Percentiles rank a stretch among this genome's conserved stretches.
Evolutionary conservation across 768 basidiomycete genomes (phyloP).

Genomic region (Holtermanniella nyarrowii): DNA sequence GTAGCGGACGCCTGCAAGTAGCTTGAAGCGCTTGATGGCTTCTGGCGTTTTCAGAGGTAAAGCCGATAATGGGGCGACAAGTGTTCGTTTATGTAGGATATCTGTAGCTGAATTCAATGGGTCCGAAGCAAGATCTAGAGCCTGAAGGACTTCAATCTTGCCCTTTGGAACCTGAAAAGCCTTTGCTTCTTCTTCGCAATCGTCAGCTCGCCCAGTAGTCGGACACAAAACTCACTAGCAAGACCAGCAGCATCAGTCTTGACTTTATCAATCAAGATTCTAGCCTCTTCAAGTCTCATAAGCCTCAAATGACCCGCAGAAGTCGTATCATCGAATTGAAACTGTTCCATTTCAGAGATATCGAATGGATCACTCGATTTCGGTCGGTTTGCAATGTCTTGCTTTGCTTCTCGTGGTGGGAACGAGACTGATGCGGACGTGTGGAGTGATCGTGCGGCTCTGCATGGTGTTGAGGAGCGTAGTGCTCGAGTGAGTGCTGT

Average conservation of each 20-base stretch:
- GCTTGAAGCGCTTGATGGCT: slow-evolving; percentile 71
- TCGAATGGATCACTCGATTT: slow-evolving; percentile 16
- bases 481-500: too few species aligned
- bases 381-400: background rate
- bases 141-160: slow-evolving; percentile 47
- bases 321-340: slow-evolving; percentile 54
- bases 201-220: slow-evolving; percentile 7
- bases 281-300: slow-evolving; percentile 59
- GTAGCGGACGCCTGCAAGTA: slow-evolving; percentile 85
- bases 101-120: slow-evolving; percentile 68
- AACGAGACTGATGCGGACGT: background rate
- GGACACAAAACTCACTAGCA: slow-evolving; percentile 1
- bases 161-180: slow-evolving; percentile 59
- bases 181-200: slow-evolving; percentile 60
- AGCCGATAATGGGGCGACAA: slow-evolving; percentile 63
- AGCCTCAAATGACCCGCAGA: slow-evolving; percentile 62
- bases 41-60: slow-evolving; percentile 57
- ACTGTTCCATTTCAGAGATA: slow-evolving; percentile 20
- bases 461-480: too few species aligned
- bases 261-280: slow-evolving; percentile 73
- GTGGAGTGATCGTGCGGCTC: background rate
- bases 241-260: slow-evolving; percentile 65
- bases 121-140: slow-evolving; percentile 58
- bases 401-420: too few species aligned
- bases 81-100: slow-evolving; percentile 58